phyloP scores from a whole-genome alignment of 371 early-diverging fungal species.

The Rhizopus delemar region DNA sequence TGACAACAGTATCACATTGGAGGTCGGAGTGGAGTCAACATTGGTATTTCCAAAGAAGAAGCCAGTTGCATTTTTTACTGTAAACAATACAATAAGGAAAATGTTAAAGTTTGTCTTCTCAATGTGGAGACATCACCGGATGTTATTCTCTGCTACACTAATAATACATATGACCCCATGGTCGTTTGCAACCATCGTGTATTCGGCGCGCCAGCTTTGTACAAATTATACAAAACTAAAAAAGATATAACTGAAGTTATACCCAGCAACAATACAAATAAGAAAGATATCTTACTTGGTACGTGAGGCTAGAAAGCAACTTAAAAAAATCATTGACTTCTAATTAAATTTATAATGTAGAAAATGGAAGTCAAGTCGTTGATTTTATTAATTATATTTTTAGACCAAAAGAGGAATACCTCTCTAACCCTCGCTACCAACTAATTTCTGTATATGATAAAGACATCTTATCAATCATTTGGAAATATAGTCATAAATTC shows the following conservation, averaged over 20 bases:
- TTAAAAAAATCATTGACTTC: neutral
- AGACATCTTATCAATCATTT: conserved; percentile 10
- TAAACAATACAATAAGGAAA: conserved; percentile 8
- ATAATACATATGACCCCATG: conserved; percentile 13
- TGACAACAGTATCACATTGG: too few species aligned
- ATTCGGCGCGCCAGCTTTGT: conserved; percentile 10
- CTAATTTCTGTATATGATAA: conserved; percentile 15
- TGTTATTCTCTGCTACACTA: conserved; percentile 8
- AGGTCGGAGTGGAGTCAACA: too few species aligned
- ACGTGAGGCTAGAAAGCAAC: conserved; percentile 5
- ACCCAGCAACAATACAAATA: neutral
- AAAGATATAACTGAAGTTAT: conserved; percentile 2
- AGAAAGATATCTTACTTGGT: conserved; percentile 5
- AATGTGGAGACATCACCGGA: conserved; percentile 12
- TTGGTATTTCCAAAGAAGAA: conserved; percentile 17
- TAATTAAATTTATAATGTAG: conserved; percentile 12
- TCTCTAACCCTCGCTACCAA: conserved; percentile 12
- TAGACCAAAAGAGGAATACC: conserved; percentile 14
- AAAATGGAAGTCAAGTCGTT: conserved; percentile 13
- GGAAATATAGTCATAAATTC: conserved; percentile 5
- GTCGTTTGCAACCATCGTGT: conserved; percentile 8
- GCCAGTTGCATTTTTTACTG: conserved; percentile 16
- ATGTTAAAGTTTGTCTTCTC: conserved; percentile 13
- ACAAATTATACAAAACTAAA: conserved; percentile 19
- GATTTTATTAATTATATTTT: conserved; percentile 11